Percentiles rank a stretch among this genome's conserved stretches.
phyloP scores from a whole-genome alignment of 768 basidiomycete species.

The Tephrocybe sp. region DNA sequence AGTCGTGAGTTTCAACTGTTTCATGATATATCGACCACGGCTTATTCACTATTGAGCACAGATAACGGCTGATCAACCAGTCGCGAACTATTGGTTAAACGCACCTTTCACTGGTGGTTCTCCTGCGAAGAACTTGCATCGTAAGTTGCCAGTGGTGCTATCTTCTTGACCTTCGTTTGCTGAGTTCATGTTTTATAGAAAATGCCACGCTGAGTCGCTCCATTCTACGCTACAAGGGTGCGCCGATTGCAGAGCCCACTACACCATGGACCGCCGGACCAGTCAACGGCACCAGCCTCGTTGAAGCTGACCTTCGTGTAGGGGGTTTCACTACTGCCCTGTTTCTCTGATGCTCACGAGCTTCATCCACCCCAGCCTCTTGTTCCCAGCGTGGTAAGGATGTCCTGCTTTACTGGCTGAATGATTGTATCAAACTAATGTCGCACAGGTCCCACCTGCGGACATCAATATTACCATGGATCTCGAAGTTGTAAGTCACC shows the following conservation, averaged over 20 bases:
- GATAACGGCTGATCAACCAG: constrained; percentile 37
- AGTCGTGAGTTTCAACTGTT: constrained; percentile 19
- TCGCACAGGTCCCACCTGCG: constrained; percentile 19
- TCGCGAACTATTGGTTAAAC: constrained; percentile 47
- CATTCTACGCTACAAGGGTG: constrained; percentile 36
- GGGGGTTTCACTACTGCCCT: not conserved
- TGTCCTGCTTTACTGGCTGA: not conserved
- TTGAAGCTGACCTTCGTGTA: constrained; percentile 16
- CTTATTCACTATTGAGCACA: not conserved
- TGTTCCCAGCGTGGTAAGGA: constrained; percentile 4
- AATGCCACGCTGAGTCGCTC: constrained; percentile 24
- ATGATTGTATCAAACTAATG: not conserved
- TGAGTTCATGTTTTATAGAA: constrained; percentile 5
- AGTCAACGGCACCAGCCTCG: constrained; percentile 9
- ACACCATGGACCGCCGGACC: constrained; percentile 23
- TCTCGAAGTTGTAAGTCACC: constrained; percentile 19
- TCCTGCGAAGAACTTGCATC: constrained; percentile 27
- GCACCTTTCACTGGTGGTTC: constrained; percentile 30
- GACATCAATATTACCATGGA: constrained; percentile 25
- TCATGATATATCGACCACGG: not conserved
- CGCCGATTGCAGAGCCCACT: constrained; percentile 26
- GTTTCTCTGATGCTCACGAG: not conserved
- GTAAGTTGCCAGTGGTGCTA: constrained; percentile 16
- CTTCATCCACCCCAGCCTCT: constrained; percentile 9
- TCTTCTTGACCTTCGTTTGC: no score